Evolutionary conservation across 345 rosid genomes (phyloP).

Genomic region (Lepidium didymum): DNA sequence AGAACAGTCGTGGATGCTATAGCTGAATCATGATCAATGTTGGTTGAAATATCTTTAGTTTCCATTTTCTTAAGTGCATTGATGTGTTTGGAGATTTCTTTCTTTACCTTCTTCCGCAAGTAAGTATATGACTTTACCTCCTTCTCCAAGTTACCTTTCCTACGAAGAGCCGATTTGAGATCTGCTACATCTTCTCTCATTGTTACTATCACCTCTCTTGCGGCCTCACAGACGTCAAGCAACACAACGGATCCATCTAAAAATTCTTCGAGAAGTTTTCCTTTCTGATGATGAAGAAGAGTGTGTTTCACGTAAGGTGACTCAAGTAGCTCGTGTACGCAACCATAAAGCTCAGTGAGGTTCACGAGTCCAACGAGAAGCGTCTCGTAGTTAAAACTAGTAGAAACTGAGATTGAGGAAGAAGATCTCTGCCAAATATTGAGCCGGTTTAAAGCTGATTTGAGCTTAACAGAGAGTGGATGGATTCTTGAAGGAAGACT

Average conservation of each 20-base stretch:
- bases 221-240: conserved; percentile 34
- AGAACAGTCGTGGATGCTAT: not conserved
- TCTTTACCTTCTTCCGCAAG: conserved; percentile 55
- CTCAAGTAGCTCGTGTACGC: conserved; percentile 29
- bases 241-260: conserved; percentile 31
- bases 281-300: conserved; percentile 12
- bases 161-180: conserved; percentile 44
- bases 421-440: conserved; percentile 23
- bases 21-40: not conserved
- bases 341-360: conserved; percentile 36
- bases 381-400: conserved; percentile 21
- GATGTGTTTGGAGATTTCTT: conserved; percentile 34
- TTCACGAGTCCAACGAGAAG: conserved; percentile 31
- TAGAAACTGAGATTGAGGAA: conserved; percentile 16
- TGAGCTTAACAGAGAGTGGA: conserved; percentile 32
- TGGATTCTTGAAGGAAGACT: conserved; percentile 45
- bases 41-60: not conserved
- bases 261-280: conserved; percentile 31
- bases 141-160: conserved; percentile 28
- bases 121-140: conserved; percentile 33
- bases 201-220: conserved; percentile 23
- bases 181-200: conserved; percentile 29
- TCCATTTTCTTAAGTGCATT: conserved; percentile 34
- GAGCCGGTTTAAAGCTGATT: conserved; percentile 33
- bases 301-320: conserved; percentile 24